Percentiles rank a stretch among this genome's conserved stretches.
phyloP scores from a whole-genome alignment of 805 yeast genomes.

The Kazachstania kunashirensis region DNA sequence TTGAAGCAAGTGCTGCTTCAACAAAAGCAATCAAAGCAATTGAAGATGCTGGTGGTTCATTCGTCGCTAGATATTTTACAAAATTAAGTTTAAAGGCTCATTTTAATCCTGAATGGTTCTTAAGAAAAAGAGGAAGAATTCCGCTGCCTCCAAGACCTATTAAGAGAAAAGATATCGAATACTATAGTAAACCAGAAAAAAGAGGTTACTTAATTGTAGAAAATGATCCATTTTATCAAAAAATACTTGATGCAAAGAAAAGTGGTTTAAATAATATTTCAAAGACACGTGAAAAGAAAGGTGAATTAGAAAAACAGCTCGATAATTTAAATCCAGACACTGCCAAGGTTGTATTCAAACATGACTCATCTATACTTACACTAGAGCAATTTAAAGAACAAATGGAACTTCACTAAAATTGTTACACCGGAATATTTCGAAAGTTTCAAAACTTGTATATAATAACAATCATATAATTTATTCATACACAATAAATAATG shows the following conservation, averaged over 20 bases:
- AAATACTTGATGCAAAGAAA: conserved; percentile 16
- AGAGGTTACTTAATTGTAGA: conserved; percentile 63
- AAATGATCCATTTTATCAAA: conserved; percentile 22
- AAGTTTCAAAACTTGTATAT: not conserved
- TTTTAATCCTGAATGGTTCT: conserved; percentile 60
- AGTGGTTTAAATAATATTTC: conserved; percentile 10
- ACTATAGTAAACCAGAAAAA: conserved; percentile 58
- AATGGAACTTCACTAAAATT: not conserved
- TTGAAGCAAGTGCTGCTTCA: conserved; percentile 81
- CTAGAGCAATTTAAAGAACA: conserved; percentile 5
- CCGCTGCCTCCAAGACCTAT: conserved; percentile 85
- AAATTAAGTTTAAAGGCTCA: conserved; percentile 65
- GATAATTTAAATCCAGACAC: conserved; percentile 31
- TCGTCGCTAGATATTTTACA: conserved; percentile 61
- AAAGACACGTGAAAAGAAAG: conserved; percentile 25
- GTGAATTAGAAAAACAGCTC: conserved; percentile 27
- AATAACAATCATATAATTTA: not conserved
- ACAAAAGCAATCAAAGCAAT: conserved; percentile 61
- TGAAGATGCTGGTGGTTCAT: conserved; percentile 63
- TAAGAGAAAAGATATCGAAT: conserved; percentile 67
- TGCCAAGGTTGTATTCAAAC: not conserved
- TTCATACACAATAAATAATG: no score
- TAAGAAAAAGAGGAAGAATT: conserved; percentile 61
- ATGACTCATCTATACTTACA: conserved; percentile 5
- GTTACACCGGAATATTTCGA: no score